Evolutionary conservation across 2,329 filamentous ascomycete species (phyloP).

Genomic region (Xylaria sp.): DNA sequence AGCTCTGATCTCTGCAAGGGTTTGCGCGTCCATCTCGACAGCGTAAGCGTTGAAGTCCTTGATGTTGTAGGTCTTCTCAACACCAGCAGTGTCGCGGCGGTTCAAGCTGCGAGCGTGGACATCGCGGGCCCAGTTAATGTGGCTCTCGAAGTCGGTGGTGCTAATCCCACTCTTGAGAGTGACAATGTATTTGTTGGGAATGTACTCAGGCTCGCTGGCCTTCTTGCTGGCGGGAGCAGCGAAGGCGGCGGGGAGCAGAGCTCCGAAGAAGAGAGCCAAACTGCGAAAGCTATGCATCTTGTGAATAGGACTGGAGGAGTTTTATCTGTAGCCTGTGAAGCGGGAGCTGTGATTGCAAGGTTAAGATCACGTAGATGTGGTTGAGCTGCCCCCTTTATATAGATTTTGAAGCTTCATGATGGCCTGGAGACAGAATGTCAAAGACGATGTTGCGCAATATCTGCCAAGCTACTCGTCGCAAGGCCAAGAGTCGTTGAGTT

Average conservation of each 20-base stretch:
- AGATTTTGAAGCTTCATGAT: conserved; percentile 18
- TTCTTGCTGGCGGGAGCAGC: conserved; percentile 44
- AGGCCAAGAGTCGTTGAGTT: conserved; percentile 36
- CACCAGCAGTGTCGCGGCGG: conserved; percentile 49
- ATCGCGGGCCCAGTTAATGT: conserved; percentile 51
- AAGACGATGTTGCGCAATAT: conserved; percentile 35
- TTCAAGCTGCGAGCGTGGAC: conserved; percentile 52
- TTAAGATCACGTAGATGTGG: conserved; percentile 2
- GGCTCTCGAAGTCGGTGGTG: conserved; percentile 48
- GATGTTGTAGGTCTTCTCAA: conserved; percentile 57
- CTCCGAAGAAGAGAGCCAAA: conserved; percentile 47
- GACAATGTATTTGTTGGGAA: conserved; percentile 50
- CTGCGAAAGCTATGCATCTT: conserved; percentile 47
- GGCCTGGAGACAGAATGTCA: not conserved
- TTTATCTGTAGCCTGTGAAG: conserved; percentile 12
- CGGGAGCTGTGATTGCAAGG: conserved; percentile 24
- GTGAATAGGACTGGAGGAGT: conserved; percentile 11
- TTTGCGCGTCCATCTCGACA: conserved; percentile 55
- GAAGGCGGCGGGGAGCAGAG: conserved; percentile 46
- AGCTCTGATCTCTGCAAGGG: conserved; percentile 46
- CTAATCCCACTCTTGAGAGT: conserved; percentile 48
- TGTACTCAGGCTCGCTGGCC: conserved; percentile 38
- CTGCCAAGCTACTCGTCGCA: conserved; percentile 33
- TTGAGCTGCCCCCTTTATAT: conserved; percentile 30
- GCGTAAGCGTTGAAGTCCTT: conserved; percentile 55